Conservation (phyloP, 345 rosid genomes). For the Iberis pinnata region DNA sequence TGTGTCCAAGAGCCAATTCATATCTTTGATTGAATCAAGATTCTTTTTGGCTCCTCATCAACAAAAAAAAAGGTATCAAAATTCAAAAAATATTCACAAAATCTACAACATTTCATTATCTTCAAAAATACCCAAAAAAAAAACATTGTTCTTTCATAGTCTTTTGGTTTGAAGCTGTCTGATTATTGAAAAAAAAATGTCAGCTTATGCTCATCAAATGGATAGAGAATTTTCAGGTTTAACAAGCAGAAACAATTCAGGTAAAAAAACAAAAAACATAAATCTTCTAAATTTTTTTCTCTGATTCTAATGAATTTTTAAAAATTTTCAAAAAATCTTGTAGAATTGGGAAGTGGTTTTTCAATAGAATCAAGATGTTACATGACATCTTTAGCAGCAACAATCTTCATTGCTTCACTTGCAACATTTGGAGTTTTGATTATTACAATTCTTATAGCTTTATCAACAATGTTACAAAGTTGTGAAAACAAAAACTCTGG, state of each 20-base stretch:
- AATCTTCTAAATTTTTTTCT: not conserved
- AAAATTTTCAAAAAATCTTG: slow-evolving; percentile 10
- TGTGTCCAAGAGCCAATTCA: slow-evolving; percentile 13
- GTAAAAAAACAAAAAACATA: slow-evolving; percentile 27
- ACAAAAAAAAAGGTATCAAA: not conserved
- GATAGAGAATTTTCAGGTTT: slow-evolving; percentile 66
- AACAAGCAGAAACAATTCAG: slow-evolving; percentile 59
- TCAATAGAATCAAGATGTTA: slow-evolving; percentile 63
- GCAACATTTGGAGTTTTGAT: slow-evolving; percentile 53
- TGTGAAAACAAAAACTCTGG: slow-evolving; percentile 48
- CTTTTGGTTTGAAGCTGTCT: not conserved
- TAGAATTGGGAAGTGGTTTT: slow-evolving; percentile 54
- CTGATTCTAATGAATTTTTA: no score
- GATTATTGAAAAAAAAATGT: slow-evolving; percentile 31
- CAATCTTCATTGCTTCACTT: slow-evolving; percentile 57
- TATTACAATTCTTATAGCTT: slow-evolving; percentile 49
- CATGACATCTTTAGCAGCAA: slow-evolving; percentile 70
- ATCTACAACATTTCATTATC: not conserved
- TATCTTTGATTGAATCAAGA: slow-evolving; percentile 15
- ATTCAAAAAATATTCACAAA: not conserved
- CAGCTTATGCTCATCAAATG: slow-evolving; percentile 69
- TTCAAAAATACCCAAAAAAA: no score
- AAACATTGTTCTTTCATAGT: not conserved
- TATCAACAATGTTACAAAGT: slow-evolving; percentile 68
- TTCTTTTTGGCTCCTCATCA: slow-evolving; percentile 3